A percentile compares a stretch with the other conserved stretches of the same genome.
Conservation (phyloP, 306 rosid species). For the Begonia peltatifolia region DNA sequence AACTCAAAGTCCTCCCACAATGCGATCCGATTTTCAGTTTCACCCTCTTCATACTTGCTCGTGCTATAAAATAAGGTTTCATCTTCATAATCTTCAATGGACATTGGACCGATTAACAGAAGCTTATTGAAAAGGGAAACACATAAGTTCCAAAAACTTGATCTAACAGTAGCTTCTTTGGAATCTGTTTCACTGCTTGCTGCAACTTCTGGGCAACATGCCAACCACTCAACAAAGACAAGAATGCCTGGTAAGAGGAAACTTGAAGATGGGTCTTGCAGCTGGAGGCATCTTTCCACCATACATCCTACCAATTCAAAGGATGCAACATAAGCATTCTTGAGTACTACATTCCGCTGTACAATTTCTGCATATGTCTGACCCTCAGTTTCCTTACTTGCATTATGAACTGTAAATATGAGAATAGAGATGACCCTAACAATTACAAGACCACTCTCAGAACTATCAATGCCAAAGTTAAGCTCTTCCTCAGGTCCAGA, state of each 20-base stretch:
- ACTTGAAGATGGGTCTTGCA: conserved; percentile 58
- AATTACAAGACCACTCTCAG: conserved; percentile 56
- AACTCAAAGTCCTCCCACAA: conserved; percentile 91
- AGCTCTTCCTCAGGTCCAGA: conserved; percentile 58
- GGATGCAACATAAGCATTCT: conserved; percentile 73
- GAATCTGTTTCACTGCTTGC: conserved; percentile 51
- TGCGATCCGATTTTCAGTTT: conserved; percentile 80
- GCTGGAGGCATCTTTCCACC: conserved; percentile 60
- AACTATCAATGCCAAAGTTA: conserved; percentile 48
- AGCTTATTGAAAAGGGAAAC: conserved; percentile 64
- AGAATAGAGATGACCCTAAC: conserved; percentile 62
- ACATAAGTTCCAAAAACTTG: conserved; percentile 66
- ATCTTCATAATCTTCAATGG: conserved; percentile 54
- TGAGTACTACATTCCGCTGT: conserved; percentile 71
- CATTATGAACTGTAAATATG: conserved; percentile 65
- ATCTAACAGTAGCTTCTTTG: conserved; percentile 46
- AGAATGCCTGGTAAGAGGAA: conserved; percentile 77
- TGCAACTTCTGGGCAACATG: conserved; percentile 58
- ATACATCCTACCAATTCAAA: conserved; percentile 71
- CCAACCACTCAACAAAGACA: conserved; percentile 91
- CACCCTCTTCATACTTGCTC: conserved; percentile 83
- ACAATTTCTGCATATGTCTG: conserved; percentile 89
- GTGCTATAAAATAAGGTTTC: conserved; percentile 68
- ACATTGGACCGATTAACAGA: conserved; percentile 31
- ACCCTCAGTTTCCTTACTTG: conserved; percentile 71